Conservation (phyloP, 139 green algal species). For the Parachlorella kessleri region DNA sequence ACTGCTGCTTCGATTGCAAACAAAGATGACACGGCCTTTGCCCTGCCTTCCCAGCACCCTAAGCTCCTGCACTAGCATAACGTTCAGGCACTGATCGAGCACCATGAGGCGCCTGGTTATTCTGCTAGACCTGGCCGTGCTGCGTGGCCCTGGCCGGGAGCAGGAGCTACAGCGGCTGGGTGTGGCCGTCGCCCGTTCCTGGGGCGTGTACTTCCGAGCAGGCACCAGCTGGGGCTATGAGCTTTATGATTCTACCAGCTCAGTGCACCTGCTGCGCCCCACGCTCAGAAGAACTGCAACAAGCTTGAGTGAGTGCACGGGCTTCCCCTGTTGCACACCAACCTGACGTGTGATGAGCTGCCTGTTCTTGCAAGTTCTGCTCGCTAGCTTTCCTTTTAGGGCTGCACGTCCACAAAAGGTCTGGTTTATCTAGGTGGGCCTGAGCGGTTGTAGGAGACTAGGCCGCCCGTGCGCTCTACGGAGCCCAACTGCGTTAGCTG, state of each 20-base stretch:
- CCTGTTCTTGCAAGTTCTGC: too few species aligned
- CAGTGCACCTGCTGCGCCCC: not conserved
- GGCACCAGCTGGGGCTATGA: conserved; percentile 17
- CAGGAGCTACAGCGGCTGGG: not conserved
- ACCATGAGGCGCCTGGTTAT: conserved; percentile 7
- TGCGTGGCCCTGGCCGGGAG: not conserved
- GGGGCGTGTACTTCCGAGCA: not conserved
- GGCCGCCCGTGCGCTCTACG: too few species aligned
- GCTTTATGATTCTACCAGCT: conserved; percentile 9
- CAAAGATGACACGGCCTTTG: conserved; percentile 2
- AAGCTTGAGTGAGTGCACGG: conserved; percentile 8
- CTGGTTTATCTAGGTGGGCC: too few species aligned
- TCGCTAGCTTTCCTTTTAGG: too few species aligned
- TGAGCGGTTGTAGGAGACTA: too few species aligned
- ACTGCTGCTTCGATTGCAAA: not conserved
- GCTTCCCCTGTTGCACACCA: too few species aligned
- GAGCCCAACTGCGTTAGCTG: not conserved
- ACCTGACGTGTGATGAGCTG: too few species aligned
- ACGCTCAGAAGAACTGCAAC: conserved; percentile 4
- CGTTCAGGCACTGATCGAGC: not conserved
- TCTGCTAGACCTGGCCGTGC: conserved; percentile 19
- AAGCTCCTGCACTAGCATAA: too few species aligned
- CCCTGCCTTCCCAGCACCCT: too few species aligned
- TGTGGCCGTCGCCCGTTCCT: not conserved
- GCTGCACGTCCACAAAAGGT: too few species aligned